Conservation (phyloP, 1,139 yeast genomes). For the Lizanozyma gosingica region DNA sequence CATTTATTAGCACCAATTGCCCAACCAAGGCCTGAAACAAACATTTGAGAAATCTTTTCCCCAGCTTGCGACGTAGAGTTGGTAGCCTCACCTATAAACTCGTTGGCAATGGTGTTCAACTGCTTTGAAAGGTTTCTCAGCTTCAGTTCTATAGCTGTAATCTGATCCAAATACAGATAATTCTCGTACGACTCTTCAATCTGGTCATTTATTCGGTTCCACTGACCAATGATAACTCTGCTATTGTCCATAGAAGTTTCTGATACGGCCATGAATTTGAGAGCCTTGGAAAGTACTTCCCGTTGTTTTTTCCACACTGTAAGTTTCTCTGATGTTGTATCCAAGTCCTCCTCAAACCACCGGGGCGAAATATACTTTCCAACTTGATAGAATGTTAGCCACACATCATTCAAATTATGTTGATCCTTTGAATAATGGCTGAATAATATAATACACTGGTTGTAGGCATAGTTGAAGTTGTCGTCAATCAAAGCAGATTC, state of each 20-base stretch:
- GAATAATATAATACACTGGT: slow-evolving; percentile 23
- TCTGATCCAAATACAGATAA: not conserved
- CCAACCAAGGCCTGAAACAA: slow-evolving; percentile 58
- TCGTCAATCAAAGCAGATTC: slow-evolving; percentile 47
- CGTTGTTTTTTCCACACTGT: slow-evolving; percentile 33
- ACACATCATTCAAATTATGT: slow-evolving; percentile 25
- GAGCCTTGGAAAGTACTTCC: slow-evolving; percentile 36
- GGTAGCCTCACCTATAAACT: slow-evolving; percentile 25
- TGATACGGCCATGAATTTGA: slow-evolving; percentile 18
- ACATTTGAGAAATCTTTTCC: slow-evolving; percentile 42
- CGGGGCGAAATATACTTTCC: slow-evolving; percentile 45
- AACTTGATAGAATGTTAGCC: slow-evolving; percentile 59
- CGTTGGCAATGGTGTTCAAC: slow-evolving; percentile 14
- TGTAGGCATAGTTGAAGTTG: slow-evolving; percentile 47
- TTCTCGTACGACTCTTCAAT: slow-evolving; percentile 16
- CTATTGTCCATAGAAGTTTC: slow-evolving; percentile 19
- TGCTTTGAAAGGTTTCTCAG: not conserved
- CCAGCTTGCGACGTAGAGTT: slow-evolving; percentile 30
- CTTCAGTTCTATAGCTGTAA: not conserved
- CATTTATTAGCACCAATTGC: slow-evolving; percentile 48
- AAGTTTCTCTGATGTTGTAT: slow-evolving; percentile 12
- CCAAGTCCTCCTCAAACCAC: slow-evolving; percentile 28
- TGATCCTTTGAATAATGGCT: slow-evolving; percentile 11
- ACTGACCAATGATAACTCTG: slow-evolving; percentile 26
- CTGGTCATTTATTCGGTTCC: slow-evolving; percentile 23